These are phyloP conservation scores for Vitis hybrid DNA, from an alignment of 177 flowering plant genomes.

Conservation along the genomic window DNA sequence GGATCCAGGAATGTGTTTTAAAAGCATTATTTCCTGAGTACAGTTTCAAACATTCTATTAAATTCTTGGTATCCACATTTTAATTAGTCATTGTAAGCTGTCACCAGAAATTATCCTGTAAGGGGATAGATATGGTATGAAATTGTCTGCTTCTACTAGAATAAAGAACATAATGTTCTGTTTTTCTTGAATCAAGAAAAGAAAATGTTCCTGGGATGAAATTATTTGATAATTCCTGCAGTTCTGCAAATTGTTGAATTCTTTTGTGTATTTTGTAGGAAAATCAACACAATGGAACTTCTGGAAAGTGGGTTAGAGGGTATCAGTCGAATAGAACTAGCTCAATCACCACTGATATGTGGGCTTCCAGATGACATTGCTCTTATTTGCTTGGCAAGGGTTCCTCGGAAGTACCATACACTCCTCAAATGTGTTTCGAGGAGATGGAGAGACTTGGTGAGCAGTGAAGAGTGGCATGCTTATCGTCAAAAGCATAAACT, in stretches of 20 bases:
- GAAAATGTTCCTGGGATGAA: background rate
- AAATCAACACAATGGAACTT: slow-evolving; percentile 18
- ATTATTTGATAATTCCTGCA: background rate
- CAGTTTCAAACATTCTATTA: too few species aligned
- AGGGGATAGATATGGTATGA: background rate
- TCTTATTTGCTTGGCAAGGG: slow-evolving; percentile 66
- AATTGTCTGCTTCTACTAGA: background rate
- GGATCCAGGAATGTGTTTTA: too few species aligned
- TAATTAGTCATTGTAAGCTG: too few species aligned
- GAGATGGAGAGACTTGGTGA: slow-evolving; percentile 72
- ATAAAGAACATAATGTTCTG: background rate
- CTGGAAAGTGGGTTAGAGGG: slow-evolving; percentile 15
- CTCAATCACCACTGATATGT: slow-evolving; percentile 38
- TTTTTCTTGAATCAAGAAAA: too few species aligned
- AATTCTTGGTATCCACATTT: too few species aligned
- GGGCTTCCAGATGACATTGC: slow-evolving; percentile 85
- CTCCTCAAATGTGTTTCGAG: slow-evolving; percentile 68
- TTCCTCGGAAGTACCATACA: slow-evolving; percentile 65
- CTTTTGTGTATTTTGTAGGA: background rate
- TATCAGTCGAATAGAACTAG: slow-evolving; percentile 8
- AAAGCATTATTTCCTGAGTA: too few species aligned
- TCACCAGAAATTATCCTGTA: too few species aligned
- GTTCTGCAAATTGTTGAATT: background rate
- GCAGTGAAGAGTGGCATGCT: slow-evolving; percentile 53
- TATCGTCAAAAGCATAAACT: slow-evolving; percentile 52